A percentile compares a stretch with the other conserved stretches of the same genome.
Evolutionary conservation across 306 rosid species (phyloP).

Genomic region (Rubus idaeus): DNA sequence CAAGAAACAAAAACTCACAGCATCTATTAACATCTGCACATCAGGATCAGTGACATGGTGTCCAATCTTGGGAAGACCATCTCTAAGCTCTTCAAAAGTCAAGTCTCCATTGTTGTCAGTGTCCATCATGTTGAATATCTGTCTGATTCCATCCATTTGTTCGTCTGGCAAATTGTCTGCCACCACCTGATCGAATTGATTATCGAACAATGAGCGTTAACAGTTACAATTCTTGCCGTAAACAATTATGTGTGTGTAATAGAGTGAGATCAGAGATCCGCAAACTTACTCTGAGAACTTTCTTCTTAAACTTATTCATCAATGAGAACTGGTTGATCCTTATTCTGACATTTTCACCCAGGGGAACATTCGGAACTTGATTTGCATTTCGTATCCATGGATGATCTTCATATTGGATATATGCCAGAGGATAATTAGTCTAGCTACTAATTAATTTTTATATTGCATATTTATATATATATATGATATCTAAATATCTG

Average conservation of each 20-base stretch:
- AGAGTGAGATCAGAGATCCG: not conserved
- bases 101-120: conserved; percentile 74
- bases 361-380: conserved; percentile 51
- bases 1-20: conserved; percentile 54
- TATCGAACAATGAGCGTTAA: not conserved
- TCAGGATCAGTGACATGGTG: conserved; percentile 71
- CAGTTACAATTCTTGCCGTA: not conserved
- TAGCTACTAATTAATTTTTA: not conserved
- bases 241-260: not conserved
- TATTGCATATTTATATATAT: not conserved
- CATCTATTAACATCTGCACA: conserved; percentile 71
- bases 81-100: conserved; percentile 80
- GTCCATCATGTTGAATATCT: conserved; percentile 81
- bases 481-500: not conserved
- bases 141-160: conserved; percentile 58
- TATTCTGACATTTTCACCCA: conserved; percentile 77
- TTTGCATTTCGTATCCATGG: conserved; percentile 72
- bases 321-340: conserved; percentile 88
- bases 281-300: conserved; percentile 80
- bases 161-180: conserved; percentile 81
- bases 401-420: conserved; percentile 49
- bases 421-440: conserved; percentile 25
- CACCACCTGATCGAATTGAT: conserved; percentile 54
- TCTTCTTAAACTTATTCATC: conserved; percentile 93
- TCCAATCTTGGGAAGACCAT: conserved; percentile 70